Evolutionary conservation across 768 basidiomycete species (phyloP).

Genomic region (Pleurotus tuber-regium): DNA sequence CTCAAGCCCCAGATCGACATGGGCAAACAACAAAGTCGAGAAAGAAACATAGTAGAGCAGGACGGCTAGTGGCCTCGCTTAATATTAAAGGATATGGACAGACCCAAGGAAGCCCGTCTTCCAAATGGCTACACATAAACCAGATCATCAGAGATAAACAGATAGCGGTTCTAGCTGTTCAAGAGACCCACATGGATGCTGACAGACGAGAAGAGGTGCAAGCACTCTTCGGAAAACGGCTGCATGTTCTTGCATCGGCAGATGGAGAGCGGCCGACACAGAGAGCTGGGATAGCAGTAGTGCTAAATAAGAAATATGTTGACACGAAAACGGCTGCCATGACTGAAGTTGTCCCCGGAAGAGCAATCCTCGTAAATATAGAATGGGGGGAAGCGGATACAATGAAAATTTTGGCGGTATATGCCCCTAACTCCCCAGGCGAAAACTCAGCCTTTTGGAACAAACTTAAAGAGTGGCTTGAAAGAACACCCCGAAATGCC

Average conservation of each 20-base stretch:
- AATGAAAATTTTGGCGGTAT: conserved; percentile 29
- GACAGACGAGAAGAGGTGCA: conserved; percentile 11
- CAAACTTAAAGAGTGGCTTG: conserved; percentile 13
- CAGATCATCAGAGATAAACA: conserved; percentile 22
- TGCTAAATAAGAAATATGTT: conserved; percentile 28
- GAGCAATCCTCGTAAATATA: conserved; percentile 19
- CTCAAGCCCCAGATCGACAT: too few relatives aligned
- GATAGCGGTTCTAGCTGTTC: conserved; percentile 26
- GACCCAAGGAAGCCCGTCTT: neutral
- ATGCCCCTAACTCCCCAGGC: conserved; percentile 29
- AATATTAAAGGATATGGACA: conserved; percentile 22
- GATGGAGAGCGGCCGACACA: conserved; percentile 17
- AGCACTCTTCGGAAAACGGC: conserved; percentile 1
- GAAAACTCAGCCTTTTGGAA: conserved; percentile 31
- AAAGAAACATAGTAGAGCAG: conserved; percentile 11
- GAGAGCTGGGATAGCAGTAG: conserved; percentile 29
- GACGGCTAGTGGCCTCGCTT: conserved; percentile 18
- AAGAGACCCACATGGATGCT: conserved; percentile 29
- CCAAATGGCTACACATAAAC: conserved; percentile 26
- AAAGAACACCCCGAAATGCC: conserved; percentile 2
- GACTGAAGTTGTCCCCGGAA: conserved; percentile 21
- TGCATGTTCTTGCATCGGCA: conserved; percentile 18
- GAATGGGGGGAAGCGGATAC: conserved; percentile 17
- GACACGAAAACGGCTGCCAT: conserved; percentile 13
- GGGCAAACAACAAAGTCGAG: too few relatives aligned